Percentiles rank a stretch among this genome's conserved stretches.
phyloP scores from a whole-genome alignment of 179 eudicot genomes.

The Corrigiola litoralis region DNA sequence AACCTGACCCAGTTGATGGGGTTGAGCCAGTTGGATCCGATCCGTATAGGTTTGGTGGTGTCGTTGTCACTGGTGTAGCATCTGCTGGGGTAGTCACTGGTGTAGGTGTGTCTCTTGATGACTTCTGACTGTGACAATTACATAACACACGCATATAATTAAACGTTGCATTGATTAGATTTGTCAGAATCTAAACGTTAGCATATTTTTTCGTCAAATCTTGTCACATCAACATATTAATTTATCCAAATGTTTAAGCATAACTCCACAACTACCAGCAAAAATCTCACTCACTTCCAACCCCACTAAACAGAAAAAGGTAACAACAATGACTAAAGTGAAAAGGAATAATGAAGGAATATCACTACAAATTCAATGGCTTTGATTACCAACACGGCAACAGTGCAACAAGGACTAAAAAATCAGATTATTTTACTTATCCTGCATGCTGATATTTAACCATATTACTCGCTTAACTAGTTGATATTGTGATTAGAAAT shows the following conservation, averaged over 20 bases:
- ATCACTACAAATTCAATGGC: not conserved
- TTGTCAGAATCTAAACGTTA: conserved; percentile 13
- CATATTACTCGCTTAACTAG: too few species aligned
- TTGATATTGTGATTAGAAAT: too few species aligned
- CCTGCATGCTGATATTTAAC: too few species aligned
- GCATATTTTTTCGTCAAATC: not conserved
- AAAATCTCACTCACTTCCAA: not conserved
- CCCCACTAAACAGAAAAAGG: not conserved
- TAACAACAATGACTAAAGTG: not conserved
- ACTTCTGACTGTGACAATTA: conserved; percentile 35
- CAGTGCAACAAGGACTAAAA: too few species aligned
- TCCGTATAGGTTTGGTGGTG: conserved; percentile 22
- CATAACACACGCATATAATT: conserved; percentile 16
- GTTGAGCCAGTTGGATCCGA: conserved; percentile 22
- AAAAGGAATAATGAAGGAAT: conserved; percentile 6
- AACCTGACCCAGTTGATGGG: conserved; percentile 20
- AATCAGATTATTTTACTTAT: too few species aligned
- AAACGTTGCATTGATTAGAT: conserved; percentile 20
- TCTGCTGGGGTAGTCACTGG: conserved; percentile 18
- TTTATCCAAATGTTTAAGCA: too few species aligned
- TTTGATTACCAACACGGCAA: not conserved
- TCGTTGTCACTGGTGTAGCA: conserved; percentile 10
- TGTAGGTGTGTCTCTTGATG: conserved; percentile 29
- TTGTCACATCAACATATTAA: too few species aligned
- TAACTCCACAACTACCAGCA: not conserved